Evolutionary conservation across 2,329 filamentous ascomycete species (phyloP), one percentile per base, ranked within the genome.

Genomic region (Whalleya microplaca): DNA sequence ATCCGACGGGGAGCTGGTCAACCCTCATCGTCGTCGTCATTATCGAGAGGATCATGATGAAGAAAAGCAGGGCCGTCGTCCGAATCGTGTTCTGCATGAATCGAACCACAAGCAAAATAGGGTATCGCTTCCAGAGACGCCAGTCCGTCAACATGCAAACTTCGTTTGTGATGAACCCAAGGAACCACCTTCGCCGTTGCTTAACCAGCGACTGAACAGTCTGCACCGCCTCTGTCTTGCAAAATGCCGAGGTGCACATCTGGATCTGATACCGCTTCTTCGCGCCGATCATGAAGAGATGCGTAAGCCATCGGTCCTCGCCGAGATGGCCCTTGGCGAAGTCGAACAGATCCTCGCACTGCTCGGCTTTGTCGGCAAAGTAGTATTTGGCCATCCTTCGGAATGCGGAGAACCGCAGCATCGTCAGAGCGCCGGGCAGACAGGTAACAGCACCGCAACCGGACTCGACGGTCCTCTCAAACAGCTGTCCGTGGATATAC

Each of bases 201-300:
- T 98, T 97, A 72, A 97, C 81, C 45, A 99, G 83, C 66, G 90
- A 92, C 55, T 78, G 78, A 73, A 93, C 93, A 2, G 89, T 92
- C 75, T 96, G 92, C 18, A 97, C 94, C 21, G 95, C 94, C 74
- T 98, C 94, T 0, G 95, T 98, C 76, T 98, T 98, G 84, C 95
- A 98, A 73, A 98, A 98, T 7, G 94, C 95, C 52, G 92, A 94
- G 0, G 93, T 96, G 74, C 95, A 97, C 88, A 98, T 94, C 75
- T 96, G 92, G 60, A 98, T 97, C 75, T 98, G 95, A 73, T 96
- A 96, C 41, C 91, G 84, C 72, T 96, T 87, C 77, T 92, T 91
- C 44, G 94, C 93, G 21, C 92, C 93, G 69, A 98, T 95, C 95
- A 99, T 99, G 80, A 99, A 97, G 56, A 99, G 82, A 78, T 99